phyloP scores from a whole-genome alignment of 192 early-diverging fungal genomes.

The Helicostylum pulchrum region DNA sequence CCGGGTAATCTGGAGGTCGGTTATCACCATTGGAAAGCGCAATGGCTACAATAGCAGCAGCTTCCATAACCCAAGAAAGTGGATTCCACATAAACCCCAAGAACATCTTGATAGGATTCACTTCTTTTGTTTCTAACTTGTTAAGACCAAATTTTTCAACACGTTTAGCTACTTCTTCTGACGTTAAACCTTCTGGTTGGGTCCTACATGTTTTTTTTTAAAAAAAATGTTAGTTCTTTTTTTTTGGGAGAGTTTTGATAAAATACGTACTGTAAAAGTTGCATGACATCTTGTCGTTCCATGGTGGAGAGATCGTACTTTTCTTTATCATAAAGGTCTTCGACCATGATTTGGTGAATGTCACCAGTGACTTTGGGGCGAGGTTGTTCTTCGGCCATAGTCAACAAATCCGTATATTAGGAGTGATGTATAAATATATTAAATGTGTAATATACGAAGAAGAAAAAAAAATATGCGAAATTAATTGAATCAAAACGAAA shows the following conservation, averaged over 20 bases:
- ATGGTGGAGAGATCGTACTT: conserved; percentile 73
- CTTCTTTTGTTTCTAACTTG: conserved; percentile 69
- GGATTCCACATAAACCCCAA: conserved; percentile 81
- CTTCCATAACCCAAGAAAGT: conserved; percentile 79
- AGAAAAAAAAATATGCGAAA: neutral
- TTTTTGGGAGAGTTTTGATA: neutral
- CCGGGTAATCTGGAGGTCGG: conserved; percentile 70
- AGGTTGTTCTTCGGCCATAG: conserved; percentile 7
- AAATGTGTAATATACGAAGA: neutral
- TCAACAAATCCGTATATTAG: neutral
- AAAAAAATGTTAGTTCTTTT: neutral
- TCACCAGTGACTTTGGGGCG: conserved; percentile 13
- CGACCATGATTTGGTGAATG: conserved; percentile 40
- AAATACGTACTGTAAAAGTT: conserved; percentile 51
- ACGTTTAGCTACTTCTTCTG: conserved; percentile 57
- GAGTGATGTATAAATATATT: neutral
- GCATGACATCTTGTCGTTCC: conserved; percentile 64
- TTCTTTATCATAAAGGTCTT: conserved; percentile 74
- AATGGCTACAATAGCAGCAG: conserved; percentile 77
- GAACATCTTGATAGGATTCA: conserved; percentile 81
- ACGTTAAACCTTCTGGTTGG: conserved; percentile 58
- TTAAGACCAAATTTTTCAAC: conserved; percentile 66
- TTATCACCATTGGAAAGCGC: conserved; percentile 66
- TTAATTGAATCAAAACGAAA: too few relatives aligned
- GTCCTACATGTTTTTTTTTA: too few relatives aligned